Evolutionary conservation across 164 flowering plant species (phyloP).

Genomic region (Macadamia tetraphylla): DNA sequence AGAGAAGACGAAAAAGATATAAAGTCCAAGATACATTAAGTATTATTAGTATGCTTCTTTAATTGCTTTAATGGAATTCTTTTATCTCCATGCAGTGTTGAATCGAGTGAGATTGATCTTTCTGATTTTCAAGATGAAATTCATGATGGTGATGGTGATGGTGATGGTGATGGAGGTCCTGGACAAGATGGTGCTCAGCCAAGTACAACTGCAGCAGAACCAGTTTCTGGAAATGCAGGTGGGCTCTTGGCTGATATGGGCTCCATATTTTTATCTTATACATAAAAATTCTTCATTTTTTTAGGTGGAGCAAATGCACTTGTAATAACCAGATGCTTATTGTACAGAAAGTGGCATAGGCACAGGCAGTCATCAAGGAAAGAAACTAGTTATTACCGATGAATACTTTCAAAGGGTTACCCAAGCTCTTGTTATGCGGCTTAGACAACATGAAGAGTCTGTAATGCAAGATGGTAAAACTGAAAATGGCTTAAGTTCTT

Average conservation of each 20-base stretch:
- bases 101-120: constrained; percentile 86
- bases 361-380: constrained; percentile 32
- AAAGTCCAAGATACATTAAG: no score
- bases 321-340: constrained; percentile 5
- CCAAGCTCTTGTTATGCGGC: constrained; percentile 77
- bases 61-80: not conserved
- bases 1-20: no score
- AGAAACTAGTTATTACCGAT: constrained; percentile 67
- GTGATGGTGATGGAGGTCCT: constrained; percentile 24
- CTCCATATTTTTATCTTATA: not conserved
- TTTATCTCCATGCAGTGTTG: constrained; percentile 58
- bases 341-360: constrained; percentile 39
- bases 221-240: constrained; percentile 40
- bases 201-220: constrained; percentile 28
- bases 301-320: not conserved
- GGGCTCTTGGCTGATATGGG: not conserved
- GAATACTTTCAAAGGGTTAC: constrained; percentile 88
- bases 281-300: no score
- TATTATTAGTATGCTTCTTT: not conserved
- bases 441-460: constrained; percentile 83
- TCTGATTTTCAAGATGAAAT: constrained; percentile 77
- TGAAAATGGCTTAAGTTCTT: not conserved
- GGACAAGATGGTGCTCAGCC: constrained; percentile 39
- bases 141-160: constrained; percentile 21
- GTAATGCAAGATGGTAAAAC: constrained; percentile 58